A percentile compares a stretch with the other conserved stretches of the same genome.
Evolutionary conservation across 2,329 filamentous ascomycete species (phyloP).

Genomic region (Colletotrichum lini): DNA sequence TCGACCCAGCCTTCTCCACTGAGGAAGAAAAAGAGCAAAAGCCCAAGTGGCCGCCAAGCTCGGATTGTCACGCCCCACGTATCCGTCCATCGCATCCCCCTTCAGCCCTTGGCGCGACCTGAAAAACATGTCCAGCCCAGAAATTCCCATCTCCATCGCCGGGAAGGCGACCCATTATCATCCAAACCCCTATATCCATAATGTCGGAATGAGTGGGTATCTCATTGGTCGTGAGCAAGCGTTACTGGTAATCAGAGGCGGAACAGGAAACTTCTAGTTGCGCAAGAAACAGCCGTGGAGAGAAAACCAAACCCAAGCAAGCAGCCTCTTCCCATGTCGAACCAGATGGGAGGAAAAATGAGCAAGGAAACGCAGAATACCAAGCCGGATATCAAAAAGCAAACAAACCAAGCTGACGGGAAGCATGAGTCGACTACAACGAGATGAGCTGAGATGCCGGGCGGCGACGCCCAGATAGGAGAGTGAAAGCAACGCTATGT

Average conservation of each 20-base stretch:
- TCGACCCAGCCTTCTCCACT: neutral
- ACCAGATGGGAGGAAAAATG: neutral
- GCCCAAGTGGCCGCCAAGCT: neutral
- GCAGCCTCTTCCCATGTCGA: neutral
- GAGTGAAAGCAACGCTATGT: constrained; percentile 38
- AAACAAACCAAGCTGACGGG: neutral
- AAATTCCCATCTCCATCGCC: neutral
- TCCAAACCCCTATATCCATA: constrained; percentile 29
- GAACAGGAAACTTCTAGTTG: constrained; percentile 22
- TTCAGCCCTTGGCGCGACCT: neutral
- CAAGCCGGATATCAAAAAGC: constrained; percentile 31
- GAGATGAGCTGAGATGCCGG: constrained; percentile 14
- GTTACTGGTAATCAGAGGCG: constrained; percentile 28
- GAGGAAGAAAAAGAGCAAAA: neutral
- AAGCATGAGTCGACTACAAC: neutral
- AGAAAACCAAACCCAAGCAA: neutral
- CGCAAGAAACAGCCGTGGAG: constrained; percentile 14
- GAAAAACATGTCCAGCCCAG: neutral
- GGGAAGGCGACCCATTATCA: constrained; percentile 24
- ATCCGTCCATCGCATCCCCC: neutral
- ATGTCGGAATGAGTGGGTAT: constrained; percentile 38
- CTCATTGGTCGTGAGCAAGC: constrained; percentile 39
- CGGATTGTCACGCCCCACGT: constrained; percentile 11
- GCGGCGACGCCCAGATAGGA: neutral
- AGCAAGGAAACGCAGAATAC: constrained; percentile 3